phyloP scores from a whole-genome alignment of 139 green algal species.

The Closterium sp. region DNA sequence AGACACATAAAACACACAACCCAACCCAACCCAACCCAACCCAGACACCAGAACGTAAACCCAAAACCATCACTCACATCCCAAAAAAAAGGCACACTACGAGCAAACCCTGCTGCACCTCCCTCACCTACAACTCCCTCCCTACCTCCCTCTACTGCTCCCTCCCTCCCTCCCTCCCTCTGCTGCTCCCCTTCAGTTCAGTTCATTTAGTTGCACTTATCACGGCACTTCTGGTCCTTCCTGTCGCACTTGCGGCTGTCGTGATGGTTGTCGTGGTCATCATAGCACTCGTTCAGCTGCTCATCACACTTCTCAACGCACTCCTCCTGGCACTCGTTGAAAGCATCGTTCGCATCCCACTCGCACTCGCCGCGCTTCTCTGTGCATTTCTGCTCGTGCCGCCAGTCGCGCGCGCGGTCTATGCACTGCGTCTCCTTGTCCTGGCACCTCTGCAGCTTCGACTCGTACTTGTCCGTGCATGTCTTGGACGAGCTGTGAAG shows the following conservation, averaged over 20 bases:
- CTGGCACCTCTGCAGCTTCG: neutral
- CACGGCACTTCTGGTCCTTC: neutral
- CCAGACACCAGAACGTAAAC: too few species aligned
- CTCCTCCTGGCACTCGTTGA: neutral
- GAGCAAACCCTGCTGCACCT: neutral
- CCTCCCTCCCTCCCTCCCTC: neutral
- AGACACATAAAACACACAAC: too few species aligned
- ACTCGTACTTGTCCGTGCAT: neutral
- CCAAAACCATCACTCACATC: too few species aligned
- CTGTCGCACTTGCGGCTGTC: neutral
- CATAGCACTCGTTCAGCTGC: neutral
- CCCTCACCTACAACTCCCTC: neutral
- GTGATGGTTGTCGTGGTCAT: neutral
- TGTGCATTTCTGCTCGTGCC: neutral
- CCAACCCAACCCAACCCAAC: too few species aligned
- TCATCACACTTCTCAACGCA: neutral
- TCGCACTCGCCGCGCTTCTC: neutral
- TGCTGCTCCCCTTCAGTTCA: neutral
- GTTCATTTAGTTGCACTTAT: neutral
- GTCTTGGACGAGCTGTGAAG: neutral
- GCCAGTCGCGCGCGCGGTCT: neutral
- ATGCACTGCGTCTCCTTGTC: neutral
- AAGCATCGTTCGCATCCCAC: neutral
- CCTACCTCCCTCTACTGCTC: neutral
- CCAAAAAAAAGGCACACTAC: too few species aligned